Evolutionary conservation across 2,329 filamentous ascomycete species (phyloP).

Genomic region (Pestalotiopsis sp.): DNA sequence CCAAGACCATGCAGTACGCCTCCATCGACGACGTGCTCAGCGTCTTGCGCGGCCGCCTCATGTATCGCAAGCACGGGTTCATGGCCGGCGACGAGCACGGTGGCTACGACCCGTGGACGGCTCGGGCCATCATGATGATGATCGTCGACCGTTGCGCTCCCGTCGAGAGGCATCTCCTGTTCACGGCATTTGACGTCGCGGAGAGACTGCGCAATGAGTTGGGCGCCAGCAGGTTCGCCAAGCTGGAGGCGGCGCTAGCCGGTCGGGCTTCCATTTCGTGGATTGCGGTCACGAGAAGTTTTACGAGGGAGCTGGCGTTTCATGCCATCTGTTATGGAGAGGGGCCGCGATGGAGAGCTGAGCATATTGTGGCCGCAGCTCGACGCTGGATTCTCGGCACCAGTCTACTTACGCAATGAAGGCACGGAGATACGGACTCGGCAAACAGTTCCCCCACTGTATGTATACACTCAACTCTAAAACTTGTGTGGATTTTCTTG

Average conservation of each 20-base stretch:
- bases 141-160: background rate
- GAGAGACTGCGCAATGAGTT: background rate
- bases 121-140: background rate
- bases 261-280: background rate
- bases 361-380: background rate
- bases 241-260: background rate
- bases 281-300: background rate
- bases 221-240: background rate
- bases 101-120: background rate
- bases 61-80: constrained; percentile 3
- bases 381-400: background rate
- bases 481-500: no score
- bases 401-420: background rate
- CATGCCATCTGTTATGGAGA: background rate
- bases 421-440: background rate
- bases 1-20: background rate
- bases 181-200: constrained; percentile 5
- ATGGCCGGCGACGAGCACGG: constrained; percentile 1
- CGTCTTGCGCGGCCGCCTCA: constrained; percentile 5
- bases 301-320: background rate
- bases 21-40: background rate
- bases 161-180: background rate
- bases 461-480: background rate
- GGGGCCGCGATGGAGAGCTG: constrained; percentile 1
- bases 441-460: no score